Evolutionary conservation across 176 grass and related monocot species (phyloP).

Genomic region (Musa beccarii): DNA sequence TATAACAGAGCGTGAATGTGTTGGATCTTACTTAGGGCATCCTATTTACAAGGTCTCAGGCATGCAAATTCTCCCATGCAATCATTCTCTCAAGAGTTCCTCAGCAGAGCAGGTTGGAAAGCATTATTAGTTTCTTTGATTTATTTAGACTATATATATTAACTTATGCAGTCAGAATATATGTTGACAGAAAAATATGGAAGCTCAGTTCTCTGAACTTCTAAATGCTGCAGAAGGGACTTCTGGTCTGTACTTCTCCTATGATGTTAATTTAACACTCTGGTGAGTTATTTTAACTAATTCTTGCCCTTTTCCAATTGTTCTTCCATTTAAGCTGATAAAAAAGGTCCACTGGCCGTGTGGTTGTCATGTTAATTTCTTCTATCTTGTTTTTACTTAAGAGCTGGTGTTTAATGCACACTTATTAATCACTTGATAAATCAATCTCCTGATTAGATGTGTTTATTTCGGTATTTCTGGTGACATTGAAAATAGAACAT

Average conservation of each 20-base stretch:
- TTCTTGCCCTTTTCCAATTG: background rate
- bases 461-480: background rate
- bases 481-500: background rate
- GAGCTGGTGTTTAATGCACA: background rate
- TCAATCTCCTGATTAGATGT: background rate
- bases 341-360: background rate
- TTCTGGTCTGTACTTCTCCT: constrained; percentile 82
- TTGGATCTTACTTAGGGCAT: constrained; percentile 79
- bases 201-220: constrained; percentile 60
- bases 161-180: background rate
- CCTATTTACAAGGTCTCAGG: constrained; percentile 82
- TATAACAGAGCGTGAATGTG: constrained; percentile 66
- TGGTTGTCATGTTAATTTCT: background rate
- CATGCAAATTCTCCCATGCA: constrained; percentile 75
- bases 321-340: background rate
- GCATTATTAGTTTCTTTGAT: constrained; percentile 17
- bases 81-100: constrained; percentile 53
- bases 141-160: background rate
- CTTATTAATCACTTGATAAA: background rate
- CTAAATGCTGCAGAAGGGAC: constrained; percentile 66
- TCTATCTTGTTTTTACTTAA: background rate
- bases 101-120: constrained; percentile 49
- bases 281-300: constrained; percentile 30
- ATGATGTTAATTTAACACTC: constrained; percentile 89
- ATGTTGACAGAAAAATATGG: constrained; percentile 81